Evolutionary conservation across 495 filamentous ascomycete genomes (phyloP).

Genomic region (Schizothecium vesticola): DNA sequence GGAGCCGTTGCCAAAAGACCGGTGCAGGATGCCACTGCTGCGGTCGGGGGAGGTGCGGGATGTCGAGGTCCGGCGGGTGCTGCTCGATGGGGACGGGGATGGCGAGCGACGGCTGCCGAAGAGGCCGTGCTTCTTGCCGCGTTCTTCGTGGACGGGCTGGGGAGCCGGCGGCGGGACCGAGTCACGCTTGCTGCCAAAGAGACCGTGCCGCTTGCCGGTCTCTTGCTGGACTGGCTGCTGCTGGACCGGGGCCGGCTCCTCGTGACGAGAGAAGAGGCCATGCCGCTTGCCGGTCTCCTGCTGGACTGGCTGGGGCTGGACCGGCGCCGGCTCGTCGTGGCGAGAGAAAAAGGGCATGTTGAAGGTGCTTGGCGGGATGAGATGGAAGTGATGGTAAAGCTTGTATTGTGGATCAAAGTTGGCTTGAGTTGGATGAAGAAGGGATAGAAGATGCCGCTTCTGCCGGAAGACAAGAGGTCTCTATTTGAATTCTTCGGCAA

Average conservation of each 20-base stretch:
- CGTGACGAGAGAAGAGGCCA: constrained; percentile 17
- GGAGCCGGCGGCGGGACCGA: constrained; percentile 22
- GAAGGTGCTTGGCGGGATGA: neutral
- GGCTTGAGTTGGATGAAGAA: neutral
- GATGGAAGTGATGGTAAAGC: neutral
- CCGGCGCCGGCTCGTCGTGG: constrained; percentile 32
- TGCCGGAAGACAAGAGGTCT: neutral
- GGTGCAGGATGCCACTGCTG: constrained; percentile 29
- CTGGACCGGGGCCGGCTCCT: constrained; percentile 25
- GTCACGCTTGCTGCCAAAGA: constrained; percentile 35
- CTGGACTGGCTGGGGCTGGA: constrained; percentile 5
- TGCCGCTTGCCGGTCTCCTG: constrained; percentile 32
- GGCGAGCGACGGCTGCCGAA: constrained; percentile 43
- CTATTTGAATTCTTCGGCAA: constrained; percentile 17
- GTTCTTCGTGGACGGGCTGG: constrained; percentile 22
- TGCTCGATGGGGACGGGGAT: constrained; percentile 32
- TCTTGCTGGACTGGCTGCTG: constrained; percentile 19
- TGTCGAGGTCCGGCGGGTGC: constrained; percentile 24
- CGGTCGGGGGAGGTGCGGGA: constrained; percentile 15
- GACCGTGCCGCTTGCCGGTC: constrained; percentile 32
- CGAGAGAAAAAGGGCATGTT: constrained; percentile 49
- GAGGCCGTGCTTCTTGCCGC: constrained; percentile 35
- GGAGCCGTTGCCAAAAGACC: constrained; percentile 41
- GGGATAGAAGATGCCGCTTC: neutral
- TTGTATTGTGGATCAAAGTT: neutral